These are phyloP conservation scores for Endocarpon pusillum DNA, from an alignment of 495 filamentous ascomycete genomes.

Conservation along the genomic window DNA sequence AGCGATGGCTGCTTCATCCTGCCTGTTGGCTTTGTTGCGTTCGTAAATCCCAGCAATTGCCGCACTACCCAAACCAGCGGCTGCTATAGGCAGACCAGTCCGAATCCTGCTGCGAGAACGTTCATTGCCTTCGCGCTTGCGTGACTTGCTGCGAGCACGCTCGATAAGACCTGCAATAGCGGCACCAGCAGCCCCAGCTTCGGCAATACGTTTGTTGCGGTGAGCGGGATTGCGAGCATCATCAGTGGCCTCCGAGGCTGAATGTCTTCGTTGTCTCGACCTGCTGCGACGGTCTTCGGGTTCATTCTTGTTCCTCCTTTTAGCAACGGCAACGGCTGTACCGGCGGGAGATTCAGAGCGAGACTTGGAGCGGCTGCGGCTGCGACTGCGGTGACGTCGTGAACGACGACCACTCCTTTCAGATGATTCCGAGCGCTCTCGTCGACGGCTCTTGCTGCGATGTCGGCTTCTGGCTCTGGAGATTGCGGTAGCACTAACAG, in stretches of 20 bases:
- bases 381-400: constrained; percentile 15
- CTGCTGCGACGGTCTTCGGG: constrained; percentile 50
- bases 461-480: constrained; percentile 58
- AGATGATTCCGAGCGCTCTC: constrained; percentile 25
- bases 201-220: constrained; percentile 51
- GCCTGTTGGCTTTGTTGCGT: constrained; percentile 49
- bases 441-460: constrained; percentile 40
- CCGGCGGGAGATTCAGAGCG: constrained; percentile 43
- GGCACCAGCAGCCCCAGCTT: constrained; percentile 62
- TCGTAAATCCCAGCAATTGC: constrained; percentile 72
- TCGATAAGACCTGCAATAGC: constrained; percentile 63
- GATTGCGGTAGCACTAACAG: constrained; percentile 60
- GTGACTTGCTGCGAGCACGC: constrained; percentile 54
- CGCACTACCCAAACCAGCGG: constrained; percentile 61
- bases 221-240: constrained; percentile 38
- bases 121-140: constrained; percentile 32
- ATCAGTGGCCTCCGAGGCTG: constrained; percentile 23
- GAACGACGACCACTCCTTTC: constrained; percentile 22
- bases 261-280: constrained; percentile 41
- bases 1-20: constrained; percentile 35
- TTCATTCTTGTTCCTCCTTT: constrained; percentile 47
- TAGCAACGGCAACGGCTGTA: constrained; percentile 60
- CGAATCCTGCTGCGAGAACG: constrained; percentile 43
- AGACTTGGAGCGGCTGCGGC: constrained; percentile 16
- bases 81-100: constrained; percentile 47